phyloP scores from a whole-genome alignment of 768 basidiomycete genomes.

The Suillus lakei region DNA sequence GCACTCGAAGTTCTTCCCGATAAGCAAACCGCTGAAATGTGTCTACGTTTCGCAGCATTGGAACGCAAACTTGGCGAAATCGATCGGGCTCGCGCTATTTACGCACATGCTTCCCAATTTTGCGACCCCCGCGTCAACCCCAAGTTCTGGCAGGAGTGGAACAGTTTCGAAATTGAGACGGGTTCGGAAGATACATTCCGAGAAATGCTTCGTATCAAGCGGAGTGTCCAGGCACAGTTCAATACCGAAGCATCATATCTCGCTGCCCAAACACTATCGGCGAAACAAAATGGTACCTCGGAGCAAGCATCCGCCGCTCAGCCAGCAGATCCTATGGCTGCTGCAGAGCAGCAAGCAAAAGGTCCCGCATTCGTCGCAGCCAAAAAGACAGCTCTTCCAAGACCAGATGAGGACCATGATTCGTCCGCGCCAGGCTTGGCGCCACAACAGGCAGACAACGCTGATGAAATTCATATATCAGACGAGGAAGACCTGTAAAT shows the following conservation, averaged over 20 bases:
- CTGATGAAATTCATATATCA: constrained; percentile 87
- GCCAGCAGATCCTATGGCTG: constrained; percentile 84
- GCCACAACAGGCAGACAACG: constrained; percentile 49
- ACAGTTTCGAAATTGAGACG: constrained; percentile 96
- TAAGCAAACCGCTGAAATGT: constrained; percentile 96
- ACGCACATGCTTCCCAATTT: constrained; percentile 98
- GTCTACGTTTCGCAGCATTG: constrained; percentile 91
- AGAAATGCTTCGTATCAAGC: constrained; percentile 94
- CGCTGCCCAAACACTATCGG: constrained; percentile 85
- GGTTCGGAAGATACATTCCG: constrained; percentile 99
- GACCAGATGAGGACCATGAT: constrained; percentile 42
- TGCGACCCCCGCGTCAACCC: constrained; percentile 94
- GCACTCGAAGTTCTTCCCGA: constrained; percentile 94
- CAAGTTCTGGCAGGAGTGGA: constrained; percentile 97
- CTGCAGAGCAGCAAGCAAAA: constrained; percentile 70
- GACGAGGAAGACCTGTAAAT: constrained; percentile 75
- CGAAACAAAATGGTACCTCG: constrained; percentile 55
- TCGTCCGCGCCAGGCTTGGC: constrained; percentile 35
- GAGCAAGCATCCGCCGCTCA: constrained; percentile 48
- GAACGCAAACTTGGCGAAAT: constrained; percentile 99
- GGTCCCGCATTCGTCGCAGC: constrained; percentile 83
- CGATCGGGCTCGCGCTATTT: constrained; percentile 94
- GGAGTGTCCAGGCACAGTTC: constrained; percentile 98
- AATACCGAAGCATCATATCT: constrained; percentile 96
- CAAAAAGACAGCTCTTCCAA: constrained; percentile 51